phyloP scores from a whole-genome alignment of 495 filamentous ascomycete species.

The Aspergillus egyptiacus region DNA sequence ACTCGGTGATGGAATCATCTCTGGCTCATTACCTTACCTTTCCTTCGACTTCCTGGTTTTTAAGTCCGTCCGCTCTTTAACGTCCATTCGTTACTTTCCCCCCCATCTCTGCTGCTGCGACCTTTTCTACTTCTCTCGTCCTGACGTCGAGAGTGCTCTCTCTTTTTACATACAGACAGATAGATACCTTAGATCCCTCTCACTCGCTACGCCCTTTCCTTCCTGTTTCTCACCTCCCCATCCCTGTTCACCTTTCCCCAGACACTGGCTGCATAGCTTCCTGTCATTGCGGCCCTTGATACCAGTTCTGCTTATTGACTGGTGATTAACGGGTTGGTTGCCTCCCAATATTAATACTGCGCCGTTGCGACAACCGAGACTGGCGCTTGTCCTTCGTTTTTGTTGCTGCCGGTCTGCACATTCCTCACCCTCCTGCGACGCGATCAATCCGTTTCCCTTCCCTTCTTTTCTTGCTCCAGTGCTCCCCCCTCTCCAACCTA shows the following conservation, averaged over 20 bases:
- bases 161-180: too few species aligned
- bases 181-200: too few species aligned
- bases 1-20: constrained; percentile 6
- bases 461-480: too few species aligned
- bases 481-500: neutral
- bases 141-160: constrained; percentile 4
- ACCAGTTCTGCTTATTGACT: constrained; percentile 24
- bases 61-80: constrained; percentile 9
- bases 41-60: constrained; percentile 8
- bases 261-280: constrained; percentile 4
- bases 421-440: constrained; percentile 12
- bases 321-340: constrained; percentile 21
- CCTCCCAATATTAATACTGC: constrained; percentile 14
- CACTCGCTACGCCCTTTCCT: constrained; percentile 11
- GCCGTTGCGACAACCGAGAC: constrained; percentile 4
- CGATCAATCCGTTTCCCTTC: constrained; percentile 7
- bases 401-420: constrained; percentile 6
- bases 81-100: constrained; percentile 12
- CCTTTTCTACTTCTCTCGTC: constrained; percentile 10
- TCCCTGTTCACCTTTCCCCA: constrained; percentile 5
- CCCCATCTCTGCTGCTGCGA: constrained; percentile 4
- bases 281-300: constrained; percentile 17
- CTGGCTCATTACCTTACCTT: too few species aligned
- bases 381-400: constrained; percentile 15
- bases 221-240: neutral